A percentile compares a stretch with the other conserved stretches of the same genome.
These are phyloP conservation scores for Aspergillus steynii DNA, from an alignment of 495 filamentous ascomycete genomes.

Conservation along the genomic window DNA sequence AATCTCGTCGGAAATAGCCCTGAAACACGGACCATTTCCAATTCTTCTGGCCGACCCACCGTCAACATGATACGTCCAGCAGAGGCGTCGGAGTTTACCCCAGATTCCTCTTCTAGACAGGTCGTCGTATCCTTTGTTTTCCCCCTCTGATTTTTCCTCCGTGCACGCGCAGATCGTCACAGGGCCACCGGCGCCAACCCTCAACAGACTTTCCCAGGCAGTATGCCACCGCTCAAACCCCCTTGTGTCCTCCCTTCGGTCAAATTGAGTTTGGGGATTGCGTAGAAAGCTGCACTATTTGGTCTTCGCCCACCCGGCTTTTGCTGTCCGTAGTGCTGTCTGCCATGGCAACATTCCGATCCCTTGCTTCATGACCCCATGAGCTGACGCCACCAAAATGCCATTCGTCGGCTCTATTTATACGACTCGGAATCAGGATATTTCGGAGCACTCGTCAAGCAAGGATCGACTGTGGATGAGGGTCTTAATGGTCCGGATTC, in stretches of 20 bases:
- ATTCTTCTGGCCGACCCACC: not conserved
- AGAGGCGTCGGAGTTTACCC: not conserved
- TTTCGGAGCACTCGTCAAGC: not conserved
- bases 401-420: constrained; percentile 3
- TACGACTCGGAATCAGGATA: constrained; percentile 5
- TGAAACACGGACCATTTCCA: not conserved
- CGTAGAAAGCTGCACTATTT: not conserved
- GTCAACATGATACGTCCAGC: not conserved
- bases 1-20: not conserved
- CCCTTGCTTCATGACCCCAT: not conserved
- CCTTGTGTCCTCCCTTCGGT: not conserved
- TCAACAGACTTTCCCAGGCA: not conserved
- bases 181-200: not conserved
- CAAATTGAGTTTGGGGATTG: not conserved
- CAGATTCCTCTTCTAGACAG: not conserved
- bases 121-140: not conserved
- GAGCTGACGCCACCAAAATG: not conserved
- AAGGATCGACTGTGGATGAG: too few relatives aligned
- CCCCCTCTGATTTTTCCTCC: not conserved
- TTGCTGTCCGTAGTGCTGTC: not conserved
- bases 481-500: too few relatives aligned
- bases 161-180: not conserved
- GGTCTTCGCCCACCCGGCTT: not conserved
- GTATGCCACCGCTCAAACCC: not conserved
- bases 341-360: not conserved